Evolutionary conservation across 257 asterid species (phyloP).

Genomic region (Mentha longifolia): DNA sequence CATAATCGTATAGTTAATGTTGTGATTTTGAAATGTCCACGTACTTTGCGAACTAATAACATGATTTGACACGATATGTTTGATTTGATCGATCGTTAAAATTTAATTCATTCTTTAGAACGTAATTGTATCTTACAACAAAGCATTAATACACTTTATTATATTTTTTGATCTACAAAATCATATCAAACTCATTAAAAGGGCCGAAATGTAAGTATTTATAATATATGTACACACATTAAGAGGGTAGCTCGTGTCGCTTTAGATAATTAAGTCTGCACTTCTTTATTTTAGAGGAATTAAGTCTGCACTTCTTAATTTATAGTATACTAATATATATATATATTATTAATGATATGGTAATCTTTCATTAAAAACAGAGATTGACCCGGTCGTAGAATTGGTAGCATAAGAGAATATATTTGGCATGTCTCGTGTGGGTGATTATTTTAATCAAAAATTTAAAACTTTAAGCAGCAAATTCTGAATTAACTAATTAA

Average conservation of each 20-base stretch:
- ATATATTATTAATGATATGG: not conserved
- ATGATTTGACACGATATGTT: not conserved
- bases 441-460: not conserved
- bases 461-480: not conserved
- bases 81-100: not conserved
- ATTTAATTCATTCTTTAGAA: not conserved
- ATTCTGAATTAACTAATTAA: no score
- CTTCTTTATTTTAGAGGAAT: not conserved
- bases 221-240: not conserved
- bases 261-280: not conserved
- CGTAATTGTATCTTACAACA: not conserved
- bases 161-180: not conserved
- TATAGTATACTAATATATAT: no score
- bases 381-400: slow-evolving; percentile 6
- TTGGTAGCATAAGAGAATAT: not conserved
- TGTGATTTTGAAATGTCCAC: not conserved
- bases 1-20: no score
- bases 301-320: no score
- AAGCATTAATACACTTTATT: not conserved
- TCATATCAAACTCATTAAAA: not conserved
- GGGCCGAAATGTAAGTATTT: not conserved
- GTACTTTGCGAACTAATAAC: not conserved
- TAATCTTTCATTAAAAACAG: not conserved
- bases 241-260: not conserved
- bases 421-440: not conserved